Conservation (phyloP, 2,329 filamentous ascomycete species). For the Xylariomycetidae sp. region DNA sequence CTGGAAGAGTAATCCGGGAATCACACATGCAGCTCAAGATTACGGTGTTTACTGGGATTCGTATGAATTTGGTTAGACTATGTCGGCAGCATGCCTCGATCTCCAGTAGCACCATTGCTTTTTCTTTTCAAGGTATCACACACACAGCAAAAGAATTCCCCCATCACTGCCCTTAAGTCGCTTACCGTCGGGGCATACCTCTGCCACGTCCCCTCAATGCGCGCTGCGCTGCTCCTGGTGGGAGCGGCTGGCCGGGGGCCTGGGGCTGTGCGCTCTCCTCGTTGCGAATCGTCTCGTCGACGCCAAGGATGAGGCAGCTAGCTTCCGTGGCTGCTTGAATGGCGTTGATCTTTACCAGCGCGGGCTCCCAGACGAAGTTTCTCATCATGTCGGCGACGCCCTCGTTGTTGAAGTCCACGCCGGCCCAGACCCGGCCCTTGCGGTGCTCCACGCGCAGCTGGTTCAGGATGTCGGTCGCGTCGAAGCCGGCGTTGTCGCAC, state of each 20-base stretch:
- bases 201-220: slow-evolving; percentile 79
- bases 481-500: slow-evolving; percentile 97
- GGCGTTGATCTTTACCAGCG: slow-evolving; percentile 93
- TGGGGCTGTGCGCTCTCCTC: slow-evolving; percentile 86
- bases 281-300: slow-evolving; percentile 98
- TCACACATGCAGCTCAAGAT: too few species aligned
- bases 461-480: slow-evolving; percentile 97
- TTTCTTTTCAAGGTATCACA: too few species aligned
- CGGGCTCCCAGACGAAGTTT: slow-evolving; percentile 95
- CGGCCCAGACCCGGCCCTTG: slow-evolving; percentile 88
- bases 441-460: slow-evolving; percentile 92
- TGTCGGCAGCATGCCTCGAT: too few species aligned
- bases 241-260: slow-evolving; percentile 69
- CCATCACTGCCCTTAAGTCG: too few species aligned
- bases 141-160: too few species aligned
- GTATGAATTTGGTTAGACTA: too few species aligned
- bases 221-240: slow-evolving; percentile 80
- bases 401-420: slow-evolving; percentile 91
- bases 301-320: slow-evolving; percentile 87
- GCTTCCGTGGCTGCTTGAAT: slow-evolving; percentile 95
- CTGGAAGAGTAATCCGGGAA: too few species aligned
- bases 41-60: too few species aligned
- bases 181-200: slow-evolving; percentile 79
- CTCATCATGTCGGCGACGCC: slow-evolving; percentile 93
- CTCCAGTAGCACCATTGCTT: too few species aligned